phyloP scores from a whole-genome alignment of 73 alveolate species.

The Breviolum minutum region DNA sequence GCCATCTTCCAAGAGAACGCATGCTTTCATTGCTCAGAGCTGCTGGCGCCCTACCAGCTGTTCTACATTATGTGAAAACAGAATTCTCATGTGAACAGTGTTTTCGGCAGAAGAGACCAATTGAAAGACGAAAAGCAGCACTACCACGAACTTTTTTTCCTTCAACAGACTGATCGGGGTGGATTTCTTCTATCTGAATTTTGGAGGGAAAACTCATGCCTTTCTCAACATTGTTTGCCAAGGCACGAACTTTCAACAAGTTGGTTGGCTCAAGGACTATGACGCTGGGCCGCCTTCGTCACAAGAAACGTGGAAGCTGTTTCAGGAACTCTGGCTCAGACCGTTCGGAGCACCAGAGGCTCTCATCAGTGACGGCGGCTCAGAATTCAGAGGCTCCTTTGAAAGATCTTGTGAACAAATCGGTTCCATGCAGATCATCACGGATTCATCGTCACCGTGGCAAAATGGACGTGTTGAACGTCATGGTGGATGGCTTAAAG shows the following conservation, averaged over 20 bases:
- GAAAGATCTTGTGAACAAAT: background rate
- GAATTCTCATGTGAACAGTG: background rate
- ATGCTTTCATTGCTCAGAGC: background rate
- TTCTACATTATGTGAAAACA: background rate
- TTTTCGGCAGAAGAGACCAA: background rate
- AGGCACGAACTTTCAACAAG: background rate
- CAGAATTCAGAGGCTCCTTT: background rate
- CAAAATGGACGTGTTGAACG: conserved; percentile 16
- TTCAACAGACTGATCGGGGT: background rate
- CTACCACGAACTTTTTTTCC: background rate
- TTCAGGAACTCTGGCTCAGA: background rate
- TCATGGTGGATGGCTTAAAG: conserved; percentile 41
- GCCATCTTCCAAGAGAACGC: background rate
- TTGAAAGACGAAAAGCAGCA: background rate
- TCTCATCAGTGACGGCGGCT: background rate
- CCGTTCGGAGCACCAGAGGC: background rate
- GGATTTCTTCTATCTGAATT: background rate
- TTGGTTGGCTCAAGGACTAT: background rate
- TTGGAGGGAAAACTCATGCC: background rate
- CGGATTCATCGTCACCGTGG: conserved; percentile 20
- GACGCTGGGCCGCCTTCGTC: background rate
- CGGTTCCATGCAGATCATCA: background rate
- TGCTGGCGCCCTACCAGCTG: background rate
- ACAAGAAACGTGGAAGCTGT: background rate
- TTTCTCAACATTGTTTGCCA: conserved; percentile 13